These are phyloP conservation scores for Exophiala dermatitidis DNA, from an alignment of 2,329 filamentous ascomycete genomes.

Conservation along the genomic window DNA sequence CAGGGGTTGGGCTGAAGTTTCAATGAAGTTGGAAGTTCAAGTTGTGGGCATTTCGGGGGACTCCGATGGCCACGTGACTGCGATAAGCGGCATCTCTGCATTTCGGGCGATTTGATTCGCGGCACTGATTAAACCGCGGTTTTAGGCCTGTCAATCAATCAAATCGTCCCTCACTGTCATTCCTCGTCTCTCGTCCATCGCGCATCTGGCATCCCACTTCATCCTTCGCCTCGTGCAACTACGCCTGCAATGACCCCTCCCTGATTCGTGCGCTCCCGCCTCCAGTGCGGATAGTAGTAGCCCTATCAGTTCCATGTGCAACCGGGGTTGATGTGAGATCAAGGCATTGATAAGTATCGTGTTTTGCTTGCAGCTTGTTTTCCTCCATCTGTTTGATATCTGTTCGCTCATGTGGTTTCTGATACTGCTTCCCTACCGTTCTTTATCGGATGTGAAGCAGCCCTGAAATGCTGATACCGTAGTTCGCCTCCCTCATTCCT, in stretches of 20 bases:
- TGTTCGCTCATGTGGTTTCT: neutral
- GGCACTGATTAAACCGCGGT: neutral
- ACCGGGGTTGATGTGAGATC: conserved; percentile 16
- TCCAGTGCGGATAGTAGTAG: neutral
- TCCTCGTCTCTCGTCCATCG: neutral
- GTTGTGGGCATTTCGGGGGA: neutral
- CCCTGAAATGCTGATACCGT: conserved; percentile 14
- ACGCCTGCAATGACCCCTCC: neutral
- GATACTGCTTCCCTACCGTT: too few relatives aligned
- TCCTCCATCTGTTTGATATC: neutral
- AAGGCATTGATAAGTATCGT: conserved; percentile 11
- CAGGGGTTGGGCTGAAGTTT: neutral
- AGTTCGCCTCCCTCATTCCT: conserved; percentile 3
- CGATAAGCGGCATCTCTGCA: neutral
- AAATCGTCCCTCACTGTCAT: neutral
- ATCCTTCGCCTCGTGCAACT: conserved; percentile 1
- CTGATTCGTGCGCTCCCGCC: conserved; percentile 18
- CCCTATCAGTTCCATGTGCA: conserved; percentile 12
- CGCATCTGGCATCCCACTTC: neutral
- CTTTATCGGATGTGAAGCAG: neutral
- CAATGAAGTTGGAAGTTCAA: neutral
- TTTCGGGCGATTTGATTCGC: neutral
- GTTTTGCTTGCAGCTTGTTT: neutral
- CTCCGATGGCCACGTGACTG: conserved; percentile 6
- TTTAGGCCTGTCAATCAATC: too few relatives aligned